phyloP scores from a whole-genome alignment of 1,284 basidiomycete genomes.

The Ganoderma meredithae region DNA sequence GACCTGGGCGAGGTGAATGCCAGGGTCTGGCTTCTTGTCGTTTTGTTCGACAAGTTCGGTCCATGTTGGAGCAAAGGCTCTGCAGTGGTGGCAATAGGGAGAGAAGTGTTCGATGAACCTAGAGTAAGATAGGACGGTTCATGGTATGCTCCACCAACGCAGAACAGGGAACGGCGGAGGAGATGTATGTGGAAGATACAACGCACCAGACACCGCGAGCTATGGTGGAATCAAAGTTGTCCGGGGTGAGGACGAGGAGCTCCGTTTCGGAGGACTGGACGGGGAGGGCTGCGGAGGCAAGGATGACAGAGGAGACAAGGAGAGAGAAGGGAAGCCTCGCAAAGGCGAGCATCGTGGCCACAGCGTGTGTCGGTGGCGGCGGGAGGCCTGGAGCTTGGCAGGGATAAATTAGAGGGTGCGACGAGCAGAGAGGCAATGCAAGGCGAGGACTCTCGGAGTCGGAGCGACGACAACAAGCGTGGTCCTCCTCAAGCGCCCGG shows the following conservation, averaged over 20 bases:
- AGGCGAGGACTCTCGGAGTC: background rate
- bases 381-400: background rate
- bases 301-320: slow-evolving; percentile 44
- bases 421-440: background rate
- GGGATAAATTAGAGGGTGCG: slow-evolving; percentile 11
- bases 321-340: slow-evolving; percentile 42
- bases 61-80: slow-evolving; percentile 86
- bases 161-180: background rate
- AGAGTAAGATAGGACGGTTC: background rate
- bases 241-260: slow-evolving; percentile 58
- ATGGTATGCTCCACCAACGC: background rate
- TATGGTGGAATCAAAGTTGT: slow-evolving; percentile 67
- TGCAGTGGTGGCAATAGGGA: slow-evolving; percentile 85
- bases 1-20: slow-evolving; percentile 83
- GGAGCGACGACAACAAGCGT: background rate
- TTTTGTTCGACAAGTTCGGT: slow-evolving; percentile 69
- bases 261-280: slow-evolving; percentile 44
- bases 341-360: slow-evolving; percentile 38
- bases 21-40: slow-evolving; percentile 58
- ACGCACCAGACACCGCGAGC: slow-evolving; percentile 73
- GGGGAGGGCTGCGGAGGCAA: slow-evolving; percentile 47
- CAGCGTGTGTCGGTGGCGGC: slow-evolving; percentile 9
- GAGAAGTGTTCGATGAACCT: slow-evolving; percentile 82
- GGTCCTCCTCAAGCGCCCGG: background rate
- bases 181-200: background rate